Base-by-base conservation (phyloP, 345 rosid species). In the Brassica carinata region DNA sequence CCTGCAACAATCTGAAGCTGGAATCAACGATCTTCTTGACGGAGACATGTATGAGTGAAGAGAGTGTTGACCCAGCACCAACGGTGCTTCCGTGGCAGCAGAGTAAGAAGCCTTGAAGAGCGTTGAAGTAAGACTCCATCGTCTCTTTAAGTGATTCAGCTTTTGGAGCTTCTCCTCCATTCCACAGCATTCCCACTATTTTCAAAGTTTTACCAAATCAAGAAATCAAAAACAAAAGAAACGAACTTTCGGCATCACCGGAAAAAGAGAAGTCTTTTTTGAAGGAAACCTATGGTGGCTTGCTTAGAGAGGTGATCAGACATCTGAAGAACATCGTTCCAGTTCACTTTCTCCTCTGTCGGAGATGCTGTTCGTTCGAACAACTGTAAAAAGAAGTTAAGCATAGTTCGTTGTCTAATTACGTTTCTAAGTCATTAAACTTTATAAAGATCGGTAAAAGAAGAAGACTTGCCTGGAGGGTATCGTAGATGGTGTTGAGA, bases 101-200 rank as follows among this genome's bases (percentile, higher is more conserved):
- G 83, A 95, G 83, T 72, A 93, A 84, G 75, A 95, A 87, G 67
- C 97, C 99, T 84, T 95, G 98, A 67, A 93, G 83, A 17, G 86
- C 78, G 63, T 95, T 93, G 81, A 90, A 88, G 86, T 85, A 93
- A 1, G 90, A 75, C 51, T 67, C 81, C 88, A 95, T 89, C 61
- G 87, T 88, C 86, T 90, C 97, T 75, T 88, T 89, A 34, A 95
- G 48, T 74, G 83, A 85, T 86, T 88, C 89, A 76, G 90, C 89
- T 79, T 88, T 85, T 19, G 94, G 96, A 70, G 76, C 59, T 73
- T 89, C 88, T 48, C 91, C 88, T 38, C 91, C 98, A 63, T 80
- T 86, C 99, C 98, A 95, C 73, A 95, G 84, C 97, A 95, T 91
- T 84, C 99, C 99, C 48, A 85, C 99, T 95, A 83, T 19, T 23